phyloP scores from a whole-genome alignment of 2,329 filamentous ascomycete species.

The Beauveria pseudobassiana region DNA sequence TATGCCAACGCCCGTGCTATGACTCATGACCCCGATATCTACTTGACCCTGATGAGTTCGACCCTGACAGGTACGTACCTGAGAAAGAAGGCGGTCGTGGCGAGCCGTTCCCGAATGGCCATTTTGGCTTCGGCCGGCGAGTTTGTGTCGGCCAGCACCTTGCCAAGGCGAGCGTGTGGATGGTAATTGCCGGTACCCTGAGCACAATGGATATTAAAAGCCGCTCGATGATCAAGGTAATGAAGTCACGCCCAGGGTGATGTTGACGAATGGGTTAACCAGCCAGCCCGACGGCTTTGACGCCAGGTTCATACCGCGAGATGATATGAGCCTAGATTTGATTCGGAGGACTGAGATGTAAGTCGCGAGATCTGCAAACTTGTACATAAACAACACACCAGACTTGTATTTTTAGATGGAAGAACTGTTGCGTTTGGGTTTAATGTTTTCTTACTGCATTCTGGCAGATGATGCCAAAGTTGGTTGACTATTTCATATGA shows the following conservation, averaged over 20 bases:
- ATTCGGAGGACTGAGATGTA: not conserved
- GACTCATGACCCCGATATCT: constrained; percentile 32
- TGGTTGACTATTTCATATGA: no score
- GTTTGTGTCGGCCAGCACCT: constrained; percentile 43
- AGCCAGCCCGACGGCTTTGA: constrained; percentile 20
- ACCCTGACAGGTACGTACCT: constrained; percentile 36
- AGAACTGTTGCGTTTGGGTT: not conserved
- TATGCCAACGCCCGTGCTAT: constrained; percentile 38
- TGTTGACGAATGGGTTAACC: constrained; percentile 21
- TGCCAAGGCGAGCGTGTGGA: constrained; percentile 37
- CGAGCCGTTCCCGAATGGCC: constrained; percentile 38
- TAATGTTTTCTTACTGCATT: no score
- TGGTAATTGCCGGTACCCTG: constrained; percentile 32
- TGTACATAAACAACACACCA: not conserved
- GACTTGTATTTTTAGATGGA: not conserved
- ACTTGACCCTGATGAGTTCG: constrained; percentile 35
- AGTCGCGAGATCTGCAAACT: not conserved
- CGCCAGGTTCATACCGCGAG: constrained; percentile 20
- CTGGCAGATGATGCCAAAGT: no score
- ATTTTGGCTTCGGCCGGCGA: constrained; percentile 46
- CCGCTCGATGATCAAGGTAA: constrained; percentile 26
- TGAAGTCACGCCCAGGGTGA: constrained; percentile 23
- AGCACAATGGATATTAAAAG: constrained; percentile 29
- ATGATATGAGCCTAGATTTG: constrained; percentile 8
- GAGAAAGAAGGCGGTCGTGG: constrained; percentile 29